Evolutionary conservation across 164 flowering plant species (phyloP).

Genomic region (Tetrastigma voinierianum): DNA sequence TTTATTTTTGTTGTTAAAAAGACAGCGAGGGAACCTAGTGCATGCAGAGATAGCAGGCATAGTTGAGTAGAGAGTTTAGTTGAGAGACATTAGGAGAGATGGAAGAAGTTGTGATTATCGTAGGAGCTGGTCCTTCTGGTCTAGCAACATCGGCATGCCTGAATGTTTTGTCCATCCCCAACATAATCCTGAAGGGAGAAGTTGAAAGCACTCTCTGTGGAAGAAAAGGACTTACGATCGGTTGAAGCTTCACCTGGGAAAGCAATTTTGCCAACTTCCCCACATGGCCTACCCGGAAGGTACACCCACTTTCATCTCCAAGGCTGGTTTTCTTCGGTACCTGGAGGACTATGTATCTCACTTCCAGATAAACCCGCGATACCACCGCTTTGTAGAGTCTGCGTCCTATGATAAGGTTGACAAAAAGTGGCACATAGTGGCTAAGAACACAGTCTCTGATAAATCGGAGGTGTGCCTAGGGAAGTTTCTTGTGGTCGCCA

Average conservation of each 20-base stretch:
- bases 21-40: no score
- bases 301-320: conserved; percentile 26
- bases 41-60: no score
- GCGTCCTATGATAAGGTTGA: conserved; percentile 9
- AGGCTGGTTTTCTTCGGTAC: conserved; percentile 23
- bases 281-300: conserved; percentile 17
- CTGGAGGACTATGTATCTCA: conserved; percentile 27
- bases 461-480: conserved; percentile 17
- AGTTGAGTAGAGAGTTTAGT: no score
- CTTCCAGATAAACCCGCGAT: conserved; percentile 25
- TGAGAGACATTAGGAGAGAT: background rate
- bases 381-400: conserved; percentile 11
- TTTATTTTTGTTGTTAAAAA: no score
- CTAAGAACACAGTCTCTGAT: conserved; percentile 8
- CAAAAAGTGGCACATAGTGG: conserved; percentile 25
- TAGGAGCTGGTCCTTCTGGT: conserved; percentile 40
- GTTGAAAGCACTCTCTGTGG: conserved; percentile 44
- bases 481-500: conserved; percentile 32
- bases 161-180: conserved; percentile 14
- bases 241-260: conserved; percentile 36
- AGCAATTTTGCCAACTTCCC: conserved; percentile 38
- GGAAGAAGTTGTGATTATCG: conserved; percentile 18
- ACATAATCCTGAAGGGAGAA: conserved; percentile 36
- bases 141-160: conserved; percentile 36
- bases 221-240: conserved; percentile 37